Conservation (phyloP, 1,139 yeast species). For the Blastobotrys buckinghamii region DNA sequence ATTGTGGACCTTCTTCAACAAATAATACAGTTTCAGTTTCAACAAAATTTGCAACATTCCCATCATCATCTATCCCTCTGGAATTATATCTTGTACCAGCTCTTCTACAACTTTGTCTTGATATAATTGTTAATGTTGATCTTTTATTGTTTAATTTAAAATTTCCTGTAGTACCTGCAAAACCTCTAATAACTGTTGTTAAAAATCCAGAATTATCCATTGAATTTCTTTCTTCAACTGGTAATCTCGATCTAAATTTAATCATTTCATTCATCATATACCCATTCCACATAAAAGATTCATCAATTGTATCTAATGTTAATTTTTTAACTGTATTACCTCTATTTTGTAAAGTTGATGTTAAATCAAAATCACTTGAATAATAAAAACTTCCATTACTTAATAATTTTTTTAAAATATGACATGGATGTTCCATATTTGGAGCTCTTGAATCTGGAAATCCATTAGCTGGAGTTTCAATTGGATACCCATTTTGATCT, state of each 20-base stretch:
- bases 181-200: conserved; percentile 91
- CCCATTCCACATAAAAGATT: conserved; percentile 95
- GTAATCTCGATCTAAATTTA: conserved; percentile 65
- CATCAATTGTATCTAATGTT: conserved; percentile 43
- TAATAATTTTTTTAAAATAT: conserved; percentile 66
- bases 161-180: conserved; percentile 63
- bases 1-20: conserved; percentile 50
- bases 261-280: conserved; percentile 83
- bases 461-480: conserved; percentile 28
- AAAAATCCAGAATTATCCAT: conserved; percentile 74
- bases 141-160: conserved; percentile 40
- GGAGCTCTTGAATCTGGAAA: conserved; percentile 23
- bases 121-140: conserved; percentile 70
- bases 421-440: conserved; percentile 74
- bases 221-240: conserved; percentile 47
- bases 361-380: conserved; percentile 86
- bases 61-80: conserved; percentile 93
- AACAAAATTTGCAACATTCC: conserved; percentile 92
- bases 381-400: conserved; percentile 88
- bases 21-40: conserved; percentile 82
- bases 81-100: conserved; percentile 96
- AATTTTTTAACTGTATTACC: conserved; percentile 32
- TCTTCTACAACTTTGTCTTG: conserved; percentile 91
- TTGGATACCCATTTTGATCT: conserved; percentile 60
- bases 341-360: conserved; percentile 64